Conservation (phyloP, 2,329 filamentous ascomycete species). For the Aplosporella prunicola region DNA sequence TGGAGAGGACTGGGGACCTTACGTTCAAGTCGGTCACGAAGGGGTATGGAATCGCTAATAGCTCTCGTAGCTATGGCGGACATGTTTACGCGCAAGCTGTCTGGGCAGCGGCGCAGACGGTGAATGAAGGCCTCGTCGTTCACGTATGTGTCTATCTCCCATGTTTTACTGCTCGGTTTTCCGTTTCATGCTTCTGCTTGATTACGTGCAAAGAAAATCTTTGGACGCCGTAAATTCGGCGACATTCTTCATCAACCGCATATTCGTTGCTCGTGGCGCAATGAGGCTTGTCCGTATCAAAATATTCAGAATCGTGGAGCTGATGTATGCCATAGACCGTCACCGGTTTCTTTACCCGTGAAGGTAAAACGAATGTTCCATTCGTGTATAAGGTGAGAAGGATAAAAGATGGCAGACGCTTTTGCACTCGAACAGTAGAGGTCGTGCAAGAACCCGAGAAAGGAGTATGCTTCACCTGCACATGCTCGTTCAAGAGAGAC, state of each 20-base stretch:
- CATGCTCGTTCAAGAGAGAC: conserved; percentile 43
- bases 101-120: conserved; percentile 47
- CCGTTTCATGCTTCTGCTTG: not conserved
- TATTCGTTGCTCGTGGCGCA: not conserved
- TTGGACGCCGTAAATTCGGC: no score
- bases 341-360: conserved; percentile 44
- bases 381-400: conserved; percentile 44
- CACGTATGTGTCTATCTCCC: conserved; percentile 37
- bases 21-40: conserved; percentile 32
- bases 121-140: conserved; percentile 40
- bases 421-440: conserved; percentile 44
- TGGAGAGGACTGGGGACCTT: conserved; percentile 29
- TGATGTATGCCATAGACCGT: conserved; percentile 35
- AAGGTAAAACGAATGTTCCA: conserved; percentile 37
- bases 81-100: conserved; percentile 50
- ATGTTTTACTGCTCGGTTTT: not conserved
- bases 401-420: conserved; percentile 43
- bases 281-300: conserved; percentile 5
- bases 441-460: conserved; percentile 39
- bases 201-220: not conserved
- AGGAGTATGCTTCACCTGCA: conserved; percentile 42
- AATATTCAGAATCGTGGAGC: not conserved
- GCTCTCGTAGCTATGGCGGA: conserved; percentile 42
- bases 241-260: no score
- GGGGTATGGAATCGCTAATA: conserved; percentile 35